Evolutionary conservation across 306 rosid genomes (phyloP), one percentile per base, ranked within the genome.

Genomic region (Luffa acutangula): DNA sequence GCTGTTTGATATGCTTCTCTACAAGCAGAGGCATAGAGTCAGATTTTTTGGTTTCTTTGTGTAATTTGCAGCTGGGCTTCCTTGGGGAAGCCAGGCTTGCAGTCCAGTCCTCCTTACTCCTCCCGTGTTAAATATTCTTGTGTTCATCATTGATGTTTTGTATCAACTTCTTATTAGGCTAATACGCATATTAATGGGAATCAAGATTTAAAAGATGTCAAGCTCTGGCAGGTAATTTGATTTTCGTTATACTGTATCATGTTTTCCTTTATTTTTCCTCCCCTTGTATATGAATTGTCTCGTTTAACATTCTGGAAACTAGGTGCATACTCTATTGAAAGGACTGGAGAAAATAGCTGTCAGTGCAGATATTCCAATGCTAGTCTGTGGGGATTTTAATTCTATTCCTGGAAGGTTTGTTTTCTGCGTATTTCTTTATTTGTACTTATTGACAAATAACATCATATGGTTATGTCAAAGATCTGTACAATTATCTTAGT

Each of bases 341-440:
- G 99, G 97, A 82, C 88, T 95, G 90, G 99, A 95, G 75, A 95
- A 93, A 89, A 93, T 95, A 80, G 96, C 97, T 70, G 91, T 92
- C 66, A 93, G 96, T 79, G 97, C 97, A 53, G 97, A 93, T 82
- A 93, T 95, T 80, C 99, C 99, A n/a, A 95, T 95, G 96, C 71
- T 95, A 90, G 97, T 95, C 80, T 95, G 99, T 84, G 99, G 99
- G 77, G 97, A 95, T 80, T 95, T 95, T 84, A 95, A 91, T 83
- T 93, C 99, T 4, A 85, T 89, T 79, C 99, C 99, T 14, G 96
- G 97, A 88, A 95, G 99, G 99, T 95, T 71, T 25, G 79, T 7
- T 49, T 48, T 34, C 51, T n/a, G 14, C 39, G 37, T n/a, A 15
- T 46, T 75, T 76, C 20, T 37, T 2, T 45, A 15, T 59, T 66